These are phyloP conservation scores for Colletotrichum brevisporum DNA, from an alignment of 2,329 filamentous ascomycete genomes.

Conservation along the genomic window DNA sequence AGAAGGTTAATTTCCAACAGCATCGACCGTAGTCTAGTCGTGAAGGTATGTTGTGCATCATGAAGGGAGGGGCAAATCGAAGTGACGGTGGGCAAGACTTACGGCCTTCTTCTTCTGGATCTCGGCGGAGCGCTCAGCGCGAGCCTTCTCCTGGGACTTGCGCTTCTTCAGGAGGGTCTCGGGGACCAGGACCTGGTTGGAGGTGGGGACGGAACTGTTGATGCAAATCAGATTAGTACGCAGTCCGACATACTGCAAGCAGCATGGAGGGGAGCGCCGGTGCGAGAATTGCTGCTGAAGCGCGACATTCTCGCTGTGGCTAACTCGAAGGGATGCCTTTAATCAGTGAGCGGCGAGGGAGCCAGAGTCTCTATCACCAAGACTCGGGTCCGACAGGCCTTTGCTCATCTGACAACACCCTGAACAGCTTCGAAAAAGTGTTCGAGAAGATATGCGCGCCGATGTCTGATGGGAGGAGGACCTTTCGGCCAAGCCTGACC, in stretches of 20 bases:
- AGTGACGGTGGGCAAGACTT: slow-evolving; percentile 63
- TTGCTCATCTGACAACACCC: slow-evolving; percentile 85
- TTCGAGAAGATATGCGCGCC: slow-evolving; percentile 68
- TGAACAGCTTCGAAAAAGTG: slow-evolving; percentile 50
- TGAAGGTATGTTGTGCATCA: slow-evolving; percentile 92
- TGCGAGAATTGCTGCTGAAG: slow-evolving; percentile 93
- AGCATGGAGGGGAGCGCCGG: slow-evolving; percentile 81
- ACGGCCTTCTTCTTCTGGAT: slow-evolving; percentile 93
- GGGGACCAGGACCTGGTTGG: slow-evolving; percentile 96
- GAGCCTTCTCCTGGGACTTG: slow-evolving; percentile 99
- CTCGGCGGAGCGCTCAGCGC: slow-evolving; percentile 86
- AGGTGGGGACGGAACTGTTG: slow-evolving; percentile 87
- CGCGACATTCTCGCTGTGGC: slow-evolving; percentile 93
- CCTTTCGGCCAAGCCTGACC: slow-evolving; percentile 46
- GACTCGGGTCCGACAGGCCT: neutral
- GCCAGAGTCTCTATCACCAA: slow-evolving; percentile 36
- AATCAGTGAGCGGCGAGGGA: slow-evolving; percentile 74
- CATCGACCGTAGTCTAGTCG: slow-evolving; percentile 98
- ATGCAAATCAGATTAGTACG: slow-evolving; percentile 82
- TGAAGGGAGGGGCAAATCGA: slow-evolving; percentile 45
- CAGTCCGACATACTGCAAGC: slow-evolving; percentile 73
- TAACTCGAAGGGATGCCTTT: slow-evolving; percentile 87
- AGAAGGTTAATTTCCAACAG: slow-evolving; percentile 98
- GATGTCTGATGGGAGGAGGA: slow-evolving; percentile 49
- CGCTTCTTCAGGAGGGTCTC: slow-evolving; percentile 99